Base-by-base conservation (phyloP, 768 basidiomycete species). In the Xerocomus spinulosus region DNA sequence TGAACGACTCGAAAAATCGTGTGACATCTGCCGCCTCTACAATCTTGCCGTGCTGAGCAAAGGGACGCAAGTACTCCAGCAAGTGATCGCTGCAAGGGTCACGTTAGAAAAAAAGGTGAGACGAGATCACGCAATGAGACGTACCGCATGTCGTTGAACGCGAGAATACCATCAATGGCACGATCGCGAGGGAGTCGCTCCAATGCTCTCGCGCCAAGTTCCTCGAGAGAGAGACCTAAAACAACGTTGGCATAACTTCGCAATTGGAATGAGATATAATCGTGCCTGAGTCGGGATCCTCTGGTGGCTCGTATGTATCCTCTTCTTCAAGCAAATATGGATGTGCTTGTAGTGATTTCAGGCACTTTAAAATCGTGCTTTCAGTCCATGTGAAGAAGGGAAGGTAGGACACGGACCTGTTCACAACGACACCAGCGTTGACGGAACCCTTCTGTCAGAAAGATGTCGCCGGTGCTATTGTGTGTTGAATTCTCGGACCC, bases 251-350 rank as follows among this genome's bases (percentile, higher is more conserved):
- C 0, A 7, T 9, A 5, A 13, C 29, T 26, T 10, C n/a, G 4
- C 4, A 15, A 39, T 35, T 5, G 5, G 9, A 20, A 24, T 2
- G 4, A 33, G 18, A 4, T 8, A 30, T 8, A 34, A n/a, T n/a
- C 50, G n/a, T 49, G 82, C 89, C 81, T 51, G 82, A 88, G 61
- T 92, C 90, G 9, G 90, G 89, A 65, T 92, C 90, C 58, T 87
- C 82, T 4, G 89, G 90, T 1, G 86, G 87, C 60, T 89, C 85
- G 51, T 88, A 92, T 0, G 83, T 88, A 34, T 88, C 87, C 53
- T 92, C 90, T 63, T 87, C 86, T 52, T 85, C 75, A 10, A 88
- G 65, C 20, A 92, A 70, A 65, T 75, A 90, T 23, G 79, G 72
- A 56, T 78, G 69, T 14, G 67, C 64, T 56, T 77, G 68, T 34